Percentiles rank a stretch among this genome's conserved stretches.
These are phyloP conservation scores for Hsuehochloa calcarea DNA, from an alignment of 176 grass and related monocot species.

Conservation along the genomic window DNA sequence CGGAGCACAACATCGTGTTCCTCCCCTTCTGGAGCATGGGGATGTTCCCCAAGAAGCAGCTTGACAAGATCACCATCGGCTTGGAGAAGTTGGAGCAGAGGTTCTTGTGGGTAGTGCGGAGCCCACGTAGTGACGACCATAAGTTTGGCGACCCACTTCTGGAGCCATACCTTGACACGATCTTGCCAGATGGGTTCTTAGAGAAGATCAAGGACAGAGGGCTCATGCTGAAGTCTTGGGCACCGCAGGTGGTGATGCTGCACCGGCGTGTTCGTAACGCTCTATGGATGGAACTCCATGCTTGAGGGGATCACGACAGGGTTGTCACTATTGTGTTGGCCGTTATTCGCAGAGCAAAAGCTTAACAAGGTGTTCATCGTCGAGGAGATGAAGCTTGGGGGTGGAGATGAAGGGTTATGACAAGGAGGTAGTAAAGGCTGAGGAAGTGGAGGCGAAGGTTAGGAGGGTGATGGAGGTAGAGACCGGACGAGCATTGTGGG, in stretches of 20 bases:
- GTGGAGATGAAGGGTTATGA: slow-evolving; percentile 44
- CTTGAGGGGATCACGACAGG: slow-evolving; percentile 45
- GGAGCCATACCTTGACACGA: slow-evolving; percentile 34
- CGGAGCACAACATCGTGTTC: slow-evolving; percentile 52
- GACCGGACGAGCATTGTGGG: not conserved
- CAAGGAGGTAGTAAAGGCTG: slow-evolving; percentile 25
- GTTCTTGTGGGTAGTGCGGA: slow-evolving; percentile 60
- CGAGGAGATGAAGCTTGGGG: slow-evolving; percentile 35
- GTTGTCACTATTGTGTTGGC: slow-evolving; percentile 48
- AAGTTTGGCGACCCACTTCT: not conserved
- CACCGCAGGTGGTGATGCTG: slow-evolving; percentile 54
- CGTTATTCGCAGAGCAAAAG: slow-evolving; percentile 52
- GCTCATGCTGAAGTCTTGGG: slow-evolving; percentile 43
- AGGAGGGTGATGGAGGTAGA: slow-evolving; percentile 44
- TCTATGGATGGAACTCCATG: slow-evolving; percentile 48
- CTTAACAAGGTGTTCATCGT: slow-evolving; percentile 56
- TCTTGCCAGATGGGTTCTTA: slow-evolving; percentile 45
- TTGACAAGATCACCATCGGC: slow-evolving; percentile 48
- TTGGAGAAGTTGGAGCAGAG: slow-evolving; percentile 49
- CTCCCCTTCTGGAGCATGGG: slow-evolving; percentile 69
- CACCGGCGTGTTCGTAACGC: slow-evolving; percentile 20
- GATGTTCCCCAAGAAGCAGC: slow-evolving; percentile 36
- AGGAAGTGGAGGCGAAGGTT: slow-evolving; percentile 48
- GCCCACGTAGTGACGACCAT: not conserved
- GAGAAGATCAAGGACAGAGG: slow-evolving; percentile 29